A percentile compares a stretch with the other conserved stretches of the same genome.
Evolutionary conservation across 2,329 filamentous ascomycete species (phyloP).

Genomic region (Xylaria sp.): DNA sequence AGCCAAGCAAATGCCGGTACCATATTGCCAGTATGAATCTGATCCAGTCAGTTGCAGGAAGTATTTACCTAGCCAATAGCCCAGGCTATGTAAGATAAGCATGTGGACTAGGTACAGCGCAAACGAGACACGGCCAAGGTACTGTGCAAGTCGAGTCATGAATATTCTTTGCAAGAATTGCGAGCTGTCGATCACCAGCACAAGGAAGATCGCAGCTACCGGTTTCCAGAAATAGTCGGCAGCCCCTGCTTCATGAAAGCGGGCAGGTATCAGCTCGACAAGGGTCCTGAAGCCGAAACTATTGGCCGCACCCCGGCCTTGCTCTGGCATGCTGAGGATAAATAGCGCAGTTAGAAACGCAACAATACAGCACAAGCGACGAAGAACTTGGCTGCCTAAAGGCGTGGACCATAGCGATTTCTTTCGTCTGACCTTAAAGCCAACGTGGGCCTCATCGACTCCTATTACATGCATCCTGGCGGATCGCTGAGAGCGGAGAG

Average conservation of each 20-base stretch:
- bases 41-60: slow-evolving; percentile 32
- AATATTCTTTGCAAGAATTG: slow-evolving; percentile 44
- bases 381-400: slow-evolving; percentile 1
- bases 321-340: slow-evolving; percentile 43
- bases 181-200: slow-evolving; percentile 40
- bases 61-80: slow-evolving; percentile 31
- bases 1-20: slow-evolving; percentile 30
- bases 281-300: slow-evolving; percentile 41
- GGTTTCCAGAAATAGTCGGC: slow-evolving; percentile 46
- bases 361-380: neutral
- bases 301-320: slow-evolving; percentile 33
- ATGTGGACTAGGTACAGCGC: slow-evolving; percentile 46
- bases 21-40: slow-evolving; percentile 32
- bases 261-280: slow-evolving; percentile 37
- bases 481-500: slow-evolving; percentile 6
- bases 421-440: neutral
- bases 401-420: neutral
- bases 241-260: slow-evolving; percentile 26
- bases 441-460: neutral
- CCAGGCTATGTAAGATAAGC: slow-evolving; percentile 42
- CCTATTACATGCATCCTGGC: neutral
- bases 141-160: slow-evolving; percentile 44
- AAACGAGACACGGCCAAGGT: slow-evolving; percentile 46
- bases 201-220: slow-evolving; percentile 42
- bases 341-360: slow-evolving; percentile 34